Evolutionary conservation across 345 rosid genomes (phyloP), one percentile per base, ranked within the genome.

Genomic region (Gossypium anomalum): DNA sequence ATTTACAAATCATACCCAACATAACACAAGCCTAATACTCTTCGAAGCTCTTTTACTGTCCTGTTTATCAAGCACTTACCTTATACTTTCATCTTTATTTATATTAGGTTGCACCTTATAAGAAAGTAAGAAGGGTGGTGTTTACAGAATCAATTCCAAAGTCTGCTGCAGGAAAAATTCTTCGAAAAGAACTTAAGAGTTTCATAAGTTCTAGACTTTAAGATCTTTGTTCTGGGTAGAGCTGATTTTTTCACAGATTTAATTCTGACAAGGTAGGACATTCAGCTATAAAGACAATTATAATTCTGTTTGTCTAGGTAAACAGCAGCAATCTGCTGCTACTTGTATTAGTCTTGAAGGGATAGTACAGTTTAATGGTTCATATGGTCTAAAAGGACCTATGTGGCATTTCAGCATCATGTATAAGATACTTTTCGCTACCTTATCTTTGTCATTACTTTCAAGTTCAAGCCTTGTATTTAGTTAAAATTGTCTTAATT

Each of bases 151-250:
- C 83, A 15, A 89, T 92, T 77, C 96, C 97, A 10, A 92, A 85
- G 79, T 90, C 98, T 51, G 83, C 94, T 17, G 86, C 97, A 17
- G 94, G 97, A 68, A 92, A 92, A 90, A 86, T 87, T 80, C 89
- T 92, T 29, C 77, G 97, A 61, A 87, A 85, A 78, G 93, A 90
- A 73, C 93, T 94, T 47, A 86, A 60, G 82, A 82, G 75, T 48
- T 66, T 51, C 2, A 38, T 83, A 71, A 66, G 78, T 67, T 89
- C 90, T 45, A 86, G 83, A 79, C 83, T 93, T 52, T 91, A 75
- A 81, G 52, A 60, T 60, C 17, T 60, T 29, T 43, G 19, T 60
- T 60, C 56, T 1, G 17, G 38, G 64, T 2, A 25, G 9, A 15
- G 48, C 47, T 17, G 27, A 48, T 44, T 72, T 58, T 45, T 7